Conservation (phyloP, 257 asterid genomes). For the Thymus mandschuricus region DNA sequence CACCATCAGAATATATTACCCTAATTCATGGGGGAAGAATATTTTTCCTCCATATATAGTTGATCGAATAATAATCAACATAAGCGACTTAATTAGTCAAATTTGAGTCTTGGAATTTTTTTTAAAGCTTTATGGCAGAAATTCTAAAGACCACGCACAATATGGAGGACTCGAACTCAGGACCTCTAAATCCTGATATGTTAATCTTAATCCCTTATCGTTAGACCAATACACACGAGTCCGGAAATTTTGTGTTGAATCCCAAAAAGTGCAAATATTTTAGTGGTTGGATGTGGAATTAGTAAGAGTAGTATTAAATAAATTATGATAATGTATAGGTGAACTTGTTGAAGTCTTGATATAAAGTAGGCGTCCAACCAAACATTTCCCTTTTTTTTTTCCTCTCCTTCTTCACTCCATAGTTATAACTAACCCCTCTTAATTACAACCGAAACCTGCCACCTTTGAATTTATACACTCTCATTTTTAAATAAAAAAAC, state of each 20-base stretch:
- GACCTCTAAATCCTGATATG: no score
- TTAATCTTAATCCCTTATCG: no score
- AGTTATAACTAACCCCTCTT: no score
- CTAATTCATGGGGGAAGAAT: not conserved
- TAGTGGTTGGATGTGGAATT: not conserved
- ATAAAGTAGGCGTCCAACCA: conserved; percentile 41
- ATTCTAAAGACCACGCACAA: no score
- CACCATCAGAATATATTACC: not conserved
- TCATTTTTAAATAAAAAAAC: not conserved
- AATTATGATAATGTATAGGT: no score
- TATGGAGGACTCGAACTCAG: no score
- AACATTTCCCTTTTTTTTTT: not conserved
- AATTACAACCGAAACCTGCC: conserved; percentile 29
- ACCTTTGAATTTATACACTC: conserved; percentile 24
- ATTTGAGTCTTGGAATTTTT: not conserved
- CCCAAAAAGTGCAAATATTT: not conserved
- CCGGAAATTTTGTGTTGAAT: not conserved
- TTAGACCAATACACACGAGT: no score
- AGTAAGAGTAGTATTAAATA: no score
- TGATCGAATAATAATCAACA: not conserved
- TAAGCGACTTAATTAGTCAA: not conserved
- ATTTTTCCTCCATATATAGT: not conserved
- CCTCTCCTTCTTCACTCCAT: no score
- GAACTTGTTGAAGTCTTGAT: no score
- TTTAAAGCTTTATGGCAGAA: no score